Base-by-base conservation (phyloP, 192 early-diverging fungal genomes). In the Backusella sp. region DNA sequence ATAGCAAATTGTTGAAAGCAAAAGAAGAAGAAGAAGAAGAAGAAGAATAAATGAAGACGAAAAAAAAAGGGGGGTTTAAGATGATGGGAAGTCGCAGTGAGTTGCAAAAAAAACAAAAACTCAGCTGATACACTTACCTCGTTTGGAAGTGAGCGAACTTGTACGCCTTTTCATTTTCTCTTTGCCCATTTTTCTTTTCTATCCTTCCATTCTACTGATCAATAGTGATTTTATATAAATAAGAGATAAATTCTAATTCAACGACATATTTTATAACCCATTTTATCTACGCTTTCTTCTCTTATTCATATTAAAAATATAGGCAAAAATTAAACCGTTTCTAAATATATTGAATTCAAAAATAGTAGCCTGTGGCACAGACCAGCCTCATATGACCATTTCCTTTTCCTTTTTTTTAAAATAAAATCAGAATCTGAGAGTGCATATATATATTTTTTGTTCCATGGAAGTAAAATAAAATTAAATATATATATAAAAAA, bases 61-160 rank as follows among this genome's bases (percentile, higher is more conserved):
- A 23, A 26, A 26, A 23, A 26, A 26, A 26, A 26, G 2, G 23
- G 23, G 53, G 23, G 53, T 26, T 62, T 62, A 62, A 62, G 21
- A 62, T 59, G n/a, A 21, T 53, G 52, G 52, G 53, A 56, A 56
- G 53, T 56, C 21, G 53, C n/a, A 28, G 56, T 62, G 56, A 62
- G 26, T 28, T 49, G 3, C 19, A 62, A 28, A 14, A 28, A 11
- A 62, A 59, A 59, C 8, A 8, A 19, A 59, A 59, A 59, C 56
- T 59, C 56, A 62, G 56, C 21, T 62, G 56, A 62, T 62, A 62
- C 23, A 62, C 56, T 28, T 62, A 62, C 56, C 26, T 12, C 12
- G 8, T 62, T 28, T 62, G 23, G 56, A 14, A 62, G 56, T 4
- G 23, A 28, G 56, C 26, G 56, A 62, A 62, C 56, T 62, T 62